Base-by-base conservation (phyloP, 2,329 filamentous ascomycete species). In the Trichoderma sp. region DNA sequence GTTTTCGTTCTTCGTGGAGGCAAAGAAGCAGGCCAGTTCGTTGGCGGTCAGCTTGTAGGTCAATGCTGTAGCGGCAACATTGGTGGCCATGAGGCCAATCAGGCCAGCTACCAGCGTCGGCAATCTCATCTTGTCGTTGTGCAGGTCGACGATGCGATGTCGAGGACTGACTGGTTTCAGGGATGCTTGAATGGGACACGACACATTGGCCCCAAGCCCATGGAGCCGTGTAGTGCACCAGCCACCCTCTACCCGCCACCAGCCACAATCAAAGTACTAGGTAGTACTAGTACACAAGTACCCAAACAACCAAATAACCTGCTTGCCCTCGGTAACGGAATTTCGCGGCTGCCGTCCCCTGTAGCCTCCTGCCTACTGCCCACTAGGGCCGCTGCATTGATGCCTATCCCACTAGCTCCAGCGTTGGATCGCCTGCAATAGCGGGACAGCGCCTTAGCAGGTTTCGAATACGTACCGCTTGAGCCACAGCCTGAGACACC, bases 1-100 rank as follows among this genome's bases (percentile, higher is more conserved):
- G 80, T 93, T 93, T 83, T 91, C 89, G 83, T 93, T 91, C 78
- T 95, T 91, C 74, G 96, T 93, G 79, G 91, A 88, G 75, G 94
- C 91, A 84, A 94, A 98, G 91, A 99, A 99, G 88, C 97, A 99
- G 76, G 97, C 95, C 86, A 94, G 95, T 88, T 98, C 97, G 87
- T 97, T 94, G 68, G 97, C 94, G 71, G 89, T 87, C 64, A 99
- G 89, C 86, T 95, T 94, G 89, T 98, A 99, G 65, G 97, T 99
- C 82, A 99, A 89, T 56, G 97, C 95, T 5, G 97, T 99, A 50
- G 95, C 95, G 72, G 93, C 92, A 71, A 93, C 93, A 76, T 93
- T 87, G 76, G 93, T 92, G 75, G 91, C 86, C 78, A 94, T 85
- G 81, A 89, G 91, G 86, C 93, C 93, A 84, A 97, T 83, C 72